phyloP scores from a whole-genome alignment of 805 yeast genomes.

The Candida montana region DNA sequence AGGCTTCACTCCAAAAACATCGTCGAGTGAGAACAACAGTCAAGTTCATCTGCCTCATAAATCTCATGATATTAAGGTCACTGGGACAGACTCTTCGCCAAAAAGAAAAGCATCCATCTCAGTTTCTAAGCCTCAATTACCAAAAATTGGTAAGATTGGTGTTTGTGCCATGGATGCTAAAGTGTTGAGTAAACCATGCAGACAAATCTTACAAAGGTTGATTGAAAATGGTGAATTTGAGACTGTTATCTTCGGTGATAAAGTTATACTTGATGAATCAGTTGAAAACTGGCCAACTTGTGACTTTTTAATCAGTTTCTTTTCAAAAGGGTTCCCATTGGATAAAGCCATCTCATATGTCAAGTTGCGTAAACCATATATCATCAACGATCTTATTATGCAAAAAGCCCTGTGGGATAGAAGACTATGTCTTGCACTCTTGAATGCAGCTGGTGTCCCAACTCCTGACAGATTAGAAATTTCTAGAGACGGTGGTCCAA shows the following conservation, averaged over 20 bases:
- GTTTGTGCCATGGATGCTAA: conserved; percentile 99
- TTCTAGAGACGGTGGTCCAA: conserved; percentile 96
- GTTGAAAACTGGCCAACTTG: conserved; percentile 99
- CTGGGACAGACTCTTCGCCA: conserved; percentile 12
- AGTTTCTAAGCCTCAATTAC: conserved; percentile 38
- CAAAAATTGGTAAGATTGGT: conserved; percentile 87
- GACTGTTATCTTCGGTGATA: conserved; percentile 94
- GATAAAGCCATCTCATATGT: conserved; percentile 93
- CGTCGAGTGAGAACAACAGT: conserved; percentile 41
- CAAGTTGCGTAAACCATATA: conserved; percentile 81
- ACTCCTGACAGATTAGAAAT: conserved; percentile 87
- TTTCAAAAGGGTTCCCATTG: conserved; percentile 93
- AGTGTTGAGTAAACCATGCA: conserved; percentile 91
- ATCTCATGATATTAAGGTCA: conserved; percentile 9
- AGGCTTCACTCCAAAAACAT: conserved; percentile 66
- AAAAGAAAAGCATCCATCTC: conserved; percentile 14
- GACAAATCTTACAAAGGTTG: conserved; percentile 81
- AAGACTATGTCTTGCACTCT: conserved; percentile 71
- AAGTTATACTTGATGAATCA: conserved; percentile 87
- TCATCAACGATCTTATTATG: conserved; percentile 82
- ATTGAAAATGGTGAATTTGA: conserved; percentile 95
- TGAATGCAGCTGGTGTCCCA: conserved; percentile 79
- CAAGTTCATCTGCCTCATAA: conserved; percentile 21
- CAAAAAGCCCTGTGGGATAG: conserved; percentile 98
- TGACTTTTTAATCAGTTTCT: conserved; percentile 88